Conservation (phyloP, 2,329 filamentous ascomycete genomes). For the Aureobasidium sp. region DNA sequence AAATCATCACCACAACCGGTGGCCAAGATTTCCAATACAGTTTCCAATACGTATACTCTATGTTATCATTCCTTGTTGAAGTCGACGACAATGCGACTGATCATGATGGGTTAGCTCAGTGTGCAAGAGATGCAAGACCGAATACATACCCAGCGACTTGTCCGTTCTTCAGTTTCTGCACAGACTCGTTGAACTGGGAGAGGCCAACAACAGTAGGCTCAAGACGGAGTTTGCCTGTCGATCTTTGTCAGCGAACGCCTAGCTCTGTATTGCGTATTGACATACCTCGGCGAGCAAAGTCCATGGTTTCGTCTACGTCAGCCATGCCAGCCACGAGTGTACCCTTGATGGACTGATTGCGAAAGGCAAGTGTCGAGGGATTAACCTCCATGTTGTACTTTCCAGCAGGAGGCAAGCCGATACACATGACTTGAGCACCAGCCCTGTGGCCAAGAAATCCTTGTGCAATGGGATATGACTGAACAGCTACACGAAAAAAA, state of each 20-base stretch:
- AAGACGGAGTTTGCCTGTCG: constrained; percentile 6
- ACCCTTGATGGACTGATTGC: constrained; percentile 28
- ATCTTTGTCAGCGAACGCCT: not conserved
- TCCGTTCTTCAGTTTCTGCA: constrained; percentile 41
- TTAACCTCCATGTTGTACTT: constrained; percentile 27
- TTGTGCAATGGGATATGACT: constrained; percentile 24
- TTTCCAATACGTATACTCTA: no score
- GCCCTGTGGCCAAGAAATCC: constrained; percentile 38
- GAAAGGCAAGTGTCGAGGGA: constrained; percentile 28
- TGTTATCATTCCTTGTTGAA: constrained; percentile 35
- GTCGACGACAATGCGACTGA: constrained; percentile 40
- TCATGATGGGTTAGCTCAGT: not conserved
- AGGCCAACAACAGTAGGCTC: constrained; percentile 38
- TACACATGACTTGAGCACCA: constrained; percentile 45
- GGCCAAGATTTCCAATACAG: not conserved
- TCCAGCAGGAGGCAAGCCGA: constrained; percentile 29
- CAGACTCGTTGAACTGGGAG: constrained; percentile 40
- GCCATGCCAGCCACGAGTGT: constrained; percentile 39
- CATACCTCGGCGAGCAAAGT: constrained; percentile 42
- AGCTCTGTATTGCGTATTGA: constrained; percentile 31
- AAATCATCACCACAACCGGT: not conserved
- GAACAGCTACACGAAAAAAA: not conserved
- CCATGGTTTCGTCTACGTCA: constrained; percentile 38
- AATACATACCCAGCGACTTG: constrained; percentile 38
- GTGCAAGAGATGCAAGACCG: no score